Conservation (phyloP, 495 filamentous ascomycete species). For the Penicillium angulare region DNA sequence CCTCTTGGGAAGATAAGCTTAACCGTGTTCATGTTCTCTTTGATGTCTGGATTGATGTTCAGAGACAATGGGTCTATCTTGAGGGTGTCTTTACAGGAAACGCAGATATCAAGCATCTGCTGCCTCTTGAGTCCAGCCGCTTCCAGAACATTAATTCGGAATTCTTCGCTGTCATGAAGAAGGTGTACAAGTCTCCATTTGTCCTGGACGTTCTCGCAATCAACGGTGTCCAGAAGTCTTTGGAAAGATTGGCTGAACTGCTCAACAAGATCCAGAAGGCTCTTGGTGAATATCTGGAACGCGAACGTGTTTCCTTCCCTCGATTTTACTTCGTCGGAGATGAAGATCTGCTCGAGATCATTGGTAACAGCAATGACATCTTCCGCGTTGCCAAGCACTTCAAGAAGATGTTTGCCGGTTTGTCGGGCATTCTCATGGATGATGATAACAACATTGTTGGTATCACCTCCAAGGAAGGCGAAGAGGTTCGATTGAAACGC, state of each 20-base stretch:
- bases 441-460: conserved; percentile 85
- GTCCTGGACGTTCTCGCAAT: conserved; percentile 95
- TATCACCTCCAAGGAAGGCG: conserved; percentile 93
- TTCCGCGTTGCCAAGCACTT: conserved; percentile 95
- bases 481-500: conserved; percentile 81
- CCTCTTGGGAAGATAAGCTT: conserved; percentile 95
- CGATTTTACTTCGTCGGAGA: conserved; percentile 99
- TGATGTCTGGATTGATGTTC: conserved; percentile 99
- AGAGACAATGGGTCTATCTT: conserved; percentile 98
- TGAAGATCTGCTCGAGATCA: conserved; percentile 98
- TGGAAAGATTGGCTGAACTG: conserved; percentile 90
- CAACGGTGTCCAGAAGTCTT: conserved; percentile 87
- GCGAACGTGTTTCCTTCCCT: conserved; percentile 94
- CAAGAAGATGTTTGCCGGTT: conserved; percentile 99
- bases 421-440: conserved; percentile 86
- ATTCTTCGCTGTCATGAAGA: conserved; percentile 97
- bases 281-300: conserved; percentile 96
- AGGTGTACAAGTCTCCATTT: conserved; percentile 91
- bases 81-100: conserved; percentile 99
- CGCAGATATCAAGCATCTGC: conserved; percentile 96
- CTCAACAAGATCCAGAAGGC: conserved; percentile 99
- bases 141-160: conserved; percentile 99
- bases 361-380: conserved; percentile 97
- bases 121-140: conserved; percentile 90
- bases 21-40: conserved; percentile 97